Base-by-base conservation (phyloP, 2,329 filamentous ascomycete species). In the Colletotrichum sp. region DNA sequence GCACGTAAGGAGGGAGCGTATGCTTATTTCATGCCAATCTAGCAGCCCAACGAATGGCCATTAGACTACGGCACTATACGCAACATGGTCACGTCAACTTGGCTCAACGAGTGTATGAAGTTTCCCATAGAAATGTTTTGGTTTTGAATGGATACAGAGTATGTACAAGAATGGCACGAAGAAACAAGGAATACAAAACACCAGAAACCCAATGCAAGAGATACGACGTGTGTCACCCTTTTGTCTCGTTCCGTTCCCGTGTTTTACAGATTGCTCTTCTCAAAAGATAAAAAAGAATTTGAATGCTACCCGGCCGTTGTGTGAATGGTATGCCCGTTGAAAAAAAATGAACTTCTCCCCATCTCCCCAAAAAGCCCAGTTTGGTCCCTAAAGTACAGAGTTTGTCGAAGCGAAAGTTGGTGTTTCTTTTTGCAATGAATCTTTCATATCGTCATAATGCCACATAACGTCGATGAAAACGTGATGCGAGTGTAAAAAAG, bases 101-200 rank as follows among this genome's bases (percentile, higher is more conserved):
- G n/a, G 10, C 0, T 44, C 39, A 49, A 21, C 44, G 4, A 52
- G 4, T 0, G n/a, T 3, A 21, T 13, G 5, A 21, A 9, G 30
- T 32, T 34, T 57, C n/a, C 65, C 65, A 24, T 34, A 55, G 30
- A 21, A 57, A 36, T 59, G 49, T 68, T 52, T 39, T 68, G 66
- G 44, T 52, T 15, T 68, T 18, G 66, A 67, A 68, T 59, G 49
- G n/a, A 60, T 69, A 16, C 68, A 63, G 57, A 75, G 62, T 75
- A 75, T 75, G 55, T 72, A 75, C 72, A 75, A 72, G 62, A 72
- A 75, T 28, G 60, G 21, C 49, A 74, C 60, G 18, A 55, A 21
- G n/a, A 71, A 30, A 36, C 26, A 21, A 59, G 15, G 36, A 62
- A 57, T 18, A 44, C 26, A 26, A 13, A 72, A 57, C 68, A 66